Base-by-base conservation (phyloP, 208 protist genomes). In the Crithidia thermophila region DNA sequence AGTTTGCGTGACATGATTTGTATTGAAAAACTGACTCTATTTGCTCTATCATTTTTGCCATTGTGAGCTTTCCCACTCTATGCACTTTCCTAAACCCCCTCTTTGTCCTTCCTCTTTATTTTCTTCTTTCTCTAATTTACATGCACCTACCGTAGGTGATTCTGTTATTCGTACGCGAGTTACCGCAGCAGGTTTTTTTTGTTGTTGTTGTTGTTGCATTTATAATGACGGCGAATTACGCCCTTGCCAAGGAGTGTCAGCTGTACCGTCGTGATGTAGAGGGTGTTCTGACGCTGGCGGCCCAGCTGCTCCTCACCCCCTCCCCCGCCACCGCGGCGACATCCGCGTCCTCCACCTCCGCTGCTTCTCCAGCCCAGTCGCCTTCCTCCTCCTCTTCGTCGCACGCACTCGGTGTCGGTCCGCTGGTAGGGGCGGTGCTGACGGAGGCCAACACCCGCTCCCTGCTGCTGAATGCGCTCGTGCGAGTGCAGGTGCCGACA, bases 401-500 rank as follows among this genome's bases (percentile, higher is more conserved):
- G 13, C 10, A 28, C 10, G 27, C 46, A 7, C 46, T 45, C 7
- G 14, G n/a, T 0, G 37, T 50, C 5, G 53, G 59, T 2, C 69
- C 69, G 18, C n/a, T 68, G 2, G 43, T 77, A 1, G 57, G 72
- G 0, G 61, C 60, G 13, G 60, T 86, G 18, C 73, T 91, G 50
- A 90, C 75, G 9, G 77, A 59, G 1, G 75, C 75, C n/a, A 72
- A 84, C 61, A 65, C 77, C 1, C 85, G 88, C 8, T 30, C 55
- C 2, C 56, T 84, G 31, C 77, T 85, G 39, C 52, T 70, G 16
- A 76, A 83, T 36, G 56, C 85, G 3, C 53, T 90, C 14, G 85
- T 91, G 56, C 83, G 82, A 18, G 81, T 94, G 7, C 51, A 65
- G 10, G 81, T 91, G n/a, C 83, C 85, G 14, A 56, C 64, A 25